A percentile compares a stretch with the other conserved stretches of the same genome.
Conservation (phyloP, 2,329 filamentous ascomycete genomes). For the Endocalyx cinctus region DNA sequence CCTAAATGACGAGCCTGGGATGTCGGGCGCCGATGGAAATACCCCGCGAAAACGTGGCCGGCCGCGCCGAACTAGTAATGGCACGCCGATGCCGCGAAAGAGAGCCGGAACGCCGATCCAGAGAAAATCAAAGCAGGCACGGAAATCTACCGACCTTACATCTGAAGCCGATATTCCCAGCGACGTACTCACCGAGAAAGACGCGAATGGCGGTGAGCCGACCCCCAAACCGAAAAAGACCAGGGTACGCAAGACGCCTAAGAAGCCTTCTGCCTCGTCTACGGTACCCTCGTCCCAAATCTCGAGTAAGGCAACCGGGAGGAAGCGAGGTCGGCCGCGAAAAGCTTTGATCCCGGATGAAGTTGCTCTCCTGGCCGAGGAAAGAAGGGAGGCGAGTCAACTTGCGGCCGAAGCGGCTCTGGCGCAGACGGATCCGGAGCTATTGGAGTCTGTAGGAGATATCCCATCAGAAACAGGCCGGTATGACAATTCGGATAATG, state of each 20-base stretch:
- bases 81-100: constrained; percentile 49
- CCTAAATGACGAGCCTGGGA: constrained; percentile 29
- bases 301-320: constrained; percentile 20
- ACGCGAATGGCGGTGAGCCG: constrained; percentile 18
- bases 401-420: constrained; percentile 2
- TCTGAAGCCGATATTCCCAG: constrained; percentile 20
- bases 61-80: constrained; percentile 43
- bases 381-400: constrained; percentile 7
- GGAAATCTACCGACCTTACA: constrained; percentile 24
- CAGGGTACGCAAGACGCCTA: constrained; percentile 24
- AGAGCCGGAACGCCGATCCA: constrained; percentile 41
- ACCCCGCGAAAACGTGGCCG: constrained; percentile 42
- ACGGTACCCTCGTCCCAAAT: constrained; percentile 22
- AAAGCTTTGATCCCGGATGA: constrained; percentile 22
- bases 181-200: constrained; percentile 18
- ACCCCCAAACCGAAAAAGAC: constrained; percentile 31
- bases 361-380: constrained; percentile 12
- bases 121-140: constrained; percentile 29
- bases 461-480: no score
- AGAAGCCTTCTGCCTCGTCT: constrained; percentile 11
- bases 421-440: constrained; percentile 4
- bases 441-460: constrained; percentile 2
- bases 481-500: constrained; percentile 2
- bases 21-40: constrained; percentile 13
- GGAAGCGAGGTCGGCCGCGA: constrained; percentile 27